phyloP scores from a whole-genome alignment of 257 asterid species.

The Eucommia ulmoides region DNA sequence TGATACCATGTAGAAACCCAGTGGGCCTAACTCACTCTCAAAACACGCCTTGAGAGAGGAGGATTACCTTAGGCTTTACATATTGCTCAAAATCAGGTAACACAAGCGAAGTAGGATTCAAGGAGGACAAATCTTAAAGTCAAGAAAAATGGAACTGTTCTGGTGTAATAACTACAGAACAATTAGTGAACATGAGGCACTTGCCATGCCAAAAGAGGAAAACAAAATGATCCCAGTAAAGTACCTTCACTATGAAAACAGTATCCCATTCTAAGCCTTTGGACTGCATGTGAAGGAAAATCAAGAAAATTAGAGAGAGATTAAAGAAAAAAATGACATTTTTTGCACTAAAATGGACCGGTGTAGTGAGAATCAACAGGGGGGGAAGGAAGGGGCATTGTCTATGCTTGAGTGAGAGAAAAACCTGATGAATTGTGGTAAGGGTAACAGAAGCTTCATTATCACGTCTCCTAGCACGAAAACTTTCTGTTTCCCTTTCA shows the following conservation, averaged over 20 bases:
- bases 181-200: too few species aligned
- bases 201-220: too few species aligned
- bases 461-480: conserved; percentile 67
- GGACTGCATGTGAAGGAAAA: conserved; percentile 42
- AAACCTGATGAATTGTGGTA: conserved; percentile 96
- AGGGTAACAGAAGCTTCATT: conserved; percentile 84
- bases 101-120: too few species aligned
- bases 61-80: too few species aligned
- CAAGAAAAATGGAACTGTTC: too few species aligned
- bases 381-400: conserved; percentile 2
- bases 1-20: too few species aligned
- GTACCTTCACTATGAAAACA: conserved; percentile 95
- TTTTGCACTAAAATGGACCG: not conserved
- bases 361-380: too few species aligned
- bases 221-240: conserved; percentile 10
- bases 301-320: conserved; percentile 5
- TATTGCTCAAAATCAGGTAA: too few species aligned
- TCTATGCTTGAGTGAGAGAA: conserved; percentile 11
- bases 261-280: conserved; percentile 99
- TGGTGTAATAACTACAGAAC: too few species aligned
- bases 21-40: too few species aligned
- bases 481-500: conserved; percentile 72
- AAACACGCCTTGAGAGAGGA: too few species aligned
- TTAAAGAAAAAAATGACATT: conserved; percentile 6
- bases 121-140: too few species aligned